These are phyloP conservation scores for Colletotrichum lupini DNA, from an alignment of 2,329 filamentous ascomycete genomes.

Conservation along the genomic window DNA sequence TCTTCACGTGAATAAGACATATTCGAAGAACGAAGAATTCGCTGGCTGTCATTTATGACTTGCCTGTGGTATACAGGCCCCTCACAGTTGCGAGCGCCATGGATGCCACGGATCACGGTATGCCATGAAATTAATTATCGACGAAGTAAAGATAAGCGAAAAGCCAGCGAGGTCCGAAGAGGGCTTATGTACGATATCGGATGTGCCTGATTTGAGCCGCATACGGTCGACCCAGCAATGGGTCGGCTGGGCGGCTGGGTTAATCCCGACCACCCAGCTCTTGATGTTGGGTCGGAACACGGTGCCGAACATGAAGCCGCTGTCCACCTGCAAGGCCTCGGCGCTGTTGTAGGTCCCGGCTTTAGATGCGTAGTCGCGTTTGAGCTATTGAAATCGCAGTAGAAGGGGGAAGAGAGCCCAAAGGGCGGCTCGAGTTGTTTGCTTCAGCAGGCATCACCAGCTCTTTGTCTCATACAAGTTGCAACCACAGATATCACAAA, in stretches of 20 bases:
- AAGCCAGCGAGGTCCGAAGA: too few relatives aligned
- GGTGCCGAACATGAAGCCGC: not conserved
- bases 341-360: conserved; percentile 42
- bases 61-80: too few relatives aligned
- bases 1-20: too few relatives aligned
- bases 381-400: conserved; percentile 41
- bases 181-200: not conserved
- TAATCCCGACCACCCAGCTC: conserved; percentile 42
- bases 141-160: too few relatives aligned
- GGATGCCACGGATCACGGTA: not conserved
- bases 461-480: not conserved
- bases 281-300: not conserved
- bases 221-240: conserved; percentile 9
- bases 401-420: conserved; percentile 11
- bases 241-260: conserved; percentile 15
- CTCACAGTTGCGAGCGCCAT: too few relatives aligned
- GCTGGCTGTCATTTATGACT: too few relatives aligned
- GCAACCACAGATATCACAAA: not conserved
- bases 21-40: too few relatives aligned
- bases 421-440: not conserved
- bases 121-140: not conserved
- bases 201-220: not conserved
- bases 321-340: not conserved
- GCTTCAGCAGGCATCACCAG: not conserved
- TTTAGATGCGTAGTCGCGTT: conserved; percentile 40